Conservation (phyloP, 1,139 yeast genomes). For the Hanseniaspora sp. region DNA sequence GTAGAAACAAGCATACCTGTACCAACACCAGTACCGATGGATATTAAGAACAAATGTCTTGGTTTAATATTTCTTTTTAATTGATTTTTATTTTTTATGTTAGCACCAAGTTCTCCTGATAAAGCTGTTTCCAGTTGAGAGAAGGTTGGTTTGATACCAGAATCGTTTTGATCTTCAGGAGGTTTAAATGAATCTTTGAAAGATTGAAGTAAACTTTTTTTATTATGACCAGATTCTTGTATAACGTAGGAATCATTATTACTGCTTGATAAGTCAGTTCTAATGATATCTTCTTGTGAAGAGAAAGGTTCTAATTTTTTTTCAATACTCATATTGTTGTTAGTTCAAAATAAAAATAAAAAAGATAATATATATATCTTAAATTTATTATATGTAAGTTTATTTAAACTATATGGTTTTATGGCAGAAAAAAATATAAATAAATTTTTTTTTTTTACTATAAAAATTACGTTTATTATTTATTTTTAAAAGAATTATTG, state of each 20-base stretch:
- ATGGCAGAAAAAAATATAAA: not conserved
- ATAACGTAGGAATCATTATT: not conserved
- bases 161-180: constrained; percentile 17
- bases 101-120: constrained; percentile 14
- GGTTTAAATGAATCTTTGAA: constrained; percentile 25
- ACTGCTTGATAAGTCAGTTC: not conserved
- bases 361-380: not conserved
- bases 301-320: not conserved
- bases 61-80: constrained; percentile 42
- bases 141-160: constrained; percentile 19
- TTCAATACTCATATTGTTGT: constrained; percentile 1
- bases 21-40: constrained; percentile 79
- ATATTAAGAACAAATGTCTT: constrained; percentile 55
- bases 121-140: constrained; percentile 18
- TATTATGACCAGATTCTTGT: not conserved
- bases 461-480: too few relatives aligned
- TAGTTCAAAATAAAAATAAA: too few relatives aligned
- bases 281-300: not conserved
- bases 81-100: constrained; percentile 18
- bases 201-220: constrained; percentile 16
- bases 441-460: too few relatives aligned
- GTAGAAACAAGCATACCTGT: constrained; percentile 68
- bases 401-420: too few relatives aligned
- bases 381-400: too few relatives aligned
- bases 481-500: too few relatives aligned